These are phyloP conservation scores for Diaporthe vaccinii DNA, from an alignment of 2,329 filamentous ascomycete species.

Conservation along the genomic window DNA sequence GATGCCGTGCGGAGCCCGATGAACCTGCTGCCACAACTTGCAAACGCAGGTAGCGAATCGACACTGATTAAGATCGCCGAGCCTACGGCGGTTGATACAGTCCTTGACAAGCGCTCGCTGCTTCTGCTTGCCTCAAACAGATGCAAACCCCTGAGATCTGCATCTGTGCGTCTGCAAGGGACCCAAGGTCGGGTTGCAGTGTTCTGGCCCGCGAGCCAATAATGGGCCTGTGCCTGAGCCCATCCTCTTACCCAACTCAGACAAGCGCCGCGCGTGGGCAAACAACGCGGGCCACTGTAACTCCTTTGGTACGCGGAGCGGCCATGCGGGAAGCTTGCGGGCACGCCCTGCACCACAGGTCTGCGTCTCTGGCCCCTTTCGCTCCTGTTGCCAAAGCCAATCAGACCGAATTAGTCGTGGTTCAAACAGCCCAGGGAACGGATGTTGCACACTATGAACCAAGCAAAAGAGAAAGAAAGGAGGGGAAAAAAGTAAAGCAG, in stretches of 20 bases:
- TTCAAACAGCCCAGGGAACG: not conserved
- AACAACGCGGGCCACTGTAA: conserved; percentile 11
- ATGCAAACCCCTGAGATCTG: conserved; percentile 34
- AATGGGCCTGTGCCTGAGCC: conserved; percentile 37
- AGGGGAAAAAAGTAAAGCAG: not conserved
- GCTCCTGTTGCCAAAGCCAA: not conserved
- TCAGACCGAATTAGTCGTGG: not conserved
- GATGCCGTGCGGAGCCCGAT: not conserved
- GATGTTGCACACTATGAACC: not conserved
- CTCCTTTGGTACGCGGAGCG: conserved; percentile 7
- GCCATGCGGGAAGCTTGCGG: not conserved
- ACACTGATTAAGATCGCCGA: conserved; percentile 7
- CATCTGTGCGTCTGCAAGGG: conserved; percentile 35
- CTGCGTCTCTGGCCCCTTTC: conserved; percentile 17
- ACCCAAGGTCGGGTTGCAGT: conserved; percentile 25
- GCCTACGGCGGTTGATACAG: conserved; percentile 3
- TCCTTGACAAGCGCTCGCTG: conserved; percentile 13
- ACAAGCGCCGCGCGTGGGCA: conserved; percentile 35
- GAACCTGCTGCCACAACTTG: not conserved
- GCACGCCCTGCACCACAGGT: conserved; percentile 1
- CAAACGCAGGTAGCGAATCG: not conserved
- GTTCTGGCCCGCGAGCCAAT: conserved; percentile 40
- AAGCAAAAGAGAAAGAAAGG: not conserved
- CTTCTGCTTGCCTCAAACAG: conserved; percentile 30
- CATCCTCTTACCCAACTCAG: conserved; percentile 13